These are phyloP conservation scores for Penicillium sp. DNA, from an alignment of 2,329 filamentous ascomycete species.

Conservation along the genomic window DNA sequence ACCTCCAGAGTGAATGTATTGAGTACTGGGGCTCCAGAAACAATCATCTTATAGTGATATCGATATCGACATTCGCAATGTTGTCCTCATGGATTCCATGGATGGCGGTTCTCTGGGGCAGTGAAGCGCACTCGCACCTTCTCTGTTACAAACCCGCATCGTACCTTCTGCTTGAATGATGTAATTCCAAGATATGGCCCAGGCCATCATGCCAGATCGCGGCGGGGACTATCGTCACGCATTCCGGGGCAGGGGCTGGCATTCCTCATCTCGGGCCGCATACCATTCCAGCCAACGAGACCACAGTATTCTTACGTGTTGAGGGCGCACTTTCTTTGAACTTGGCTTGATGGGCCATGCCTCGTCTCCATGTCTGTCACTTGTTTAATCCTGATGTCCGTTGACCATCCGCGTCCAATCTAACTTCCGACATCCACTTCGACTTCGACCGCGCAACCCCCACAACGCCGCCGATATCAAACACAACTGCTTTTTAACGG, in stretches of 20 bases:
- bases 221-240: slow-evolving; percentile 14
- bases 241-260: slow-evolving; percentile 20
- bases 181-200: not conserved
- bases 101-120: not conserved
- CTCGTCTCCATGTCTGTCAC: slow-evolving; percentile 1
- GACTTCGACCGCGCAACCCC: slow-evolving; percentile 1
- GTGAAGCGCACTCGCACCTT: slow-evolving; percentile 2
- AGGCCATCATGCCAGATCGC: slow-evolving; percentile 16
- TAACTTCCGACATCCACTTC: slow-evolving; percentile 3
- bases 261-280: slow-evolving; percentile 18
- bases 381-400: slow-evolving; percentile 5
- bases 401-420: not conserved
- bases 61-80: not conserved
- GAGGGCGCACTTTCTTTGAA: slow-evolving; percentile 1
- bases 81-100: not conserved
- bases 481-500: slow-evolving; percentile 6
- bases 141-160: not conserved
- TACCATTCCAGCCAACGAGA: slow-evolving; percentile 19
- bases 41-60: not conserved
- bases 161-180: slow-evolving; percentile 4
- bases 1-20: not conserved
- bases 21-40: not conserved
- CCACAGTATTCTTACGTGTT: slow-evolving; percentile 21
- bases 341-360: slow-evolving; percentile 7
- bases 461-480: not conserved